Percentiles rank a stretch among this genome's conserved stretches.
These are phyloP conservation scores for Apostasia ramifera DNA, from an alignment of 106 monocot genomes.

Conservation along the genomic window DNA sequence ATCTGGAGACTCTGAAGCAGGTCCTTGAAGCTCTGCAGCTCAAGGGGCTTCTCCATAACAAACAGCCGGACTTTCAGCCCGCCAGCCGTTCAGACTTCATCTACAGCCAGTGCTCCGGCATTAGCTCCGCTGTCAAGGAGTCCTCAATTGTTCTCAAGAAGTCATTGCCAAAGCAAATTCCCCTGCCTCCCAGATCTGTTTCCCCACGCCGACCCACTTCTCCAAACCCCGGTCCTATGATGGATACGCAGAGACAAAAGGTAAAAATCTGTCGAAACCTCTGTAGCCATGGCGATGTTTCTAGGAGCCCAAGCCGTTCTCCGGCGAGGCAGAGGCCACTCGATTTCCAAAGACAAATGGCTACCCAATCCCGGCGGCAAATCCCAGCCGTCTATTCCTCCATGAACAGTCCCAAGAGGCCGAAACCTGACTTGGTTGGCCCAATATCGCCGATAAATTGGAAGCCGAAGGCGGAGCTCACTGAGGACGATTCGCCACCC, in stretches of 20 bases:
- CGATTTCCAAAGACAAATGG: background rate
- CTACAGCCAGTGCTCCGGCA: background rate
- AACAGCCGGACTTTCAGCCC: background rate
- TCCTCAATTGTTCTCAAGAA: slow-evolving; percentile 68
- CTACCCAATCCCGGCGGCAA: slow-evolving; percentile 13
- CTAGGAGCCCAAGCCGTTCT: slow-evolving; percentile 1
- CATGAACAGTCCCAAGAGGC: slow-evolving; percentile 9
- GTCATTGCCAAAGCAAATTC: slow-evolving; percentile 14
- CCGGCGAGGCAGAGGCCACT: slow-evolving; percentile 10
- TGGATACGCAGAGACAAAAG: too few relatives aligned
- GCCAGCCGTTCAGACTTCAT: slow-evolving; percentile 7
- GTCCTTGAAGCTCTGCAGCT: slow-evolving; percentile 78
- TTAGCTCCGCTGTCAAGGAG: background rate
- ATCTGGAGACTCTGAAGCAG: slow-evolving; percentile 78
- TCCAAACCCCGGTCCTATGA: background rate
- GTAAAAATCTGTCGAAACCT: slow-evolving; percentile 1
- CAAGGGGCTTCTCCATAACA: slow-evolving; percentile 68
- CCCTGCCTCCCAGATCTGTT: background rate
- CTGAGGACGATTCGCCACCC: slow-evolving; percentile 42
- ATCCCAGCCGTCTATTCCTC: slow-evolving; percentile 28
- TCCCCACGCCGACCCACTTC: background rate
- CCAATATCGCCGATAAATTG: slow-evolving; percentile 24
- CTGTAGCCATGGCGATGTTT: slow-evolving; percentile 17
- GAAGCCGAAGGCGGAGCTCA: slow-evolving; percentile 9
- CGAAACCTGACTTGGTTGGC: background rate